Percentiles rank a stretch among this genome's conserved stretches.
phyloP scores from a whole-genome alignment of 345 rosid genomes.

The Eucalyptus virginea region DNA sequence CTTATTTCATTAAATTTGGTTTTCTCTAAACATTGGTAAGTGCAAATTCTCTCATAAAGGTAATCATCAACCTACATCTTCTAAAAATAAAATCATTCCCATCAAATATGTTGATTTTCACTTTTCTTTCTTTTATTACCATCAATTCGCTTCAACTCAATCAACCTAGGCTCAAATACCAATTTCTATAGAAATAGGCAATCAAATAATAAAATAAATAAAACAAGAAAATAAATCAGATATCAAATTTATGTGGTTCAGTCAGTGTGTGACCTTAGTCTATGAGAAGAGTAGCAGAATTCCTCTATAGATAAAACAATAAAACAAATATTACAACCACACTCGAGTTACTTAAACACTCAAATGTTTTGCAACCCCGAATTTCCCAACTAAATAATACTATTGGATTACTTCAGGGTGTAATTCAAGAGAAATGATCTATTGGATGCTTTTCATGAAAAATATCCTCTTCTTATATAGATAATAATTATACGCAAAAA shows the following conservation, averaged over 20 bases:
- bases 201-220: neutral
- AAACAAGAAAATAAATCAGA: neutral
- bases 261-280: neutral
- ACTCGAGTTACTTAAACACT: neutral
- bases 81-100: neutral
- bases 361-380: neutral
- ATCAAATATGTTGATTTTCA: neutral
- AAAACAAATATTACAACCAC: neutral
- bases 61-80: neutral
- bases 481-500: neutral
- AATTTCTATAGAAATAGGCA: neutral
- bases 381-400: neutral
- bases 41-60: neutral
- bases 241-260: neutral
- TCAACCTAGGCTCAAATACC: no score
- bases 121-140: no score
- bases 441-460: neutral
- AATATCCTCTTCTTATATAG: neutral
- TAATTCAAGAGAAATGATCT: neutral
- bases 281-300: neutral
- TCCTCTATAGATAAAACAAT: neutral
- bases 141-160: no score
- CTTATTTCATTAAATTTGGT: neutral
- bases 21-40: neutral
- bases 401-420: neutral